Conservation (phyloP, 192 early-diverging fungal species). For the Coemansia sp. region DNA sequence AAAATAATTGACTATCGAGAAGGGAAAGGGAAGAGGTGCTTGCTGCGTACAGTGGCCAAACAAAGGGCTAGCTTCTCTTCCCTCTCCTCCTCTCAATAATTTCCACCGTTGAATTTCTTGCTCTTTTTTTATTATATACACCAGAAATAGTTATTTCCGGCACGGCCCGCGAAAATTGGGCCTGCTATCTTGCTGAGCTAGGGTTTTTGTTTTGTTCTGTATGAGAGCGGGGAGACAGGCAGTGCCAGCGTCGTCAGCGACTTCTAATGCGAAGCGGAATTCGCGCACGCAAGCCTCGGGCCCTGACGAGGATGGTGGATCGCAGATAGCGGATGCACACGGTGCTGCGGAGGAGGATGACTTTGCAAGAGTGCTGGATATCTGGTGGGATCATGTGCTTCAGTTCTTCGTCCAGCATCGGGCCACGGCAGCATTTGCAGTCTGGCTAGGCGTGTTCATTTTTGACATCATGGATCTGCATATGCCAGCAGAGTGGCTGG, state of each 20-base stretch:
- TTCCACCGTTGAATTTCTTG: not conserved
- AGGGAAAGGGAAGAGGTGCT: not conserved
- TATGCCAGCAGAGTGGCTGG: constrained; percentile 53
- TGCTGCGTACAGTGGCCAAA: not conserved
- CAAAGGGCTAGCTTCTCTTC: not conserved
- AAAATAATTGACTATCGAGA: not conserved
- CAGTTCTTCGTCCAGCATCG: constrained; percentile 43
- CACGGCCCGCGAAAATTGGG: not conserved
- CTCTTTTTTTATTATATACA: not conserved
- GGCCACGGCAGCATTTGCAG: constrained; percentile 32
- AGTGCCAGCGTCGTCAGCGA: constrained; percentile 5
- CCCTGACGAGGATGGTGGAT: not conserved
- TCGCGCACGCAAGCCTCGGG: not conserved
- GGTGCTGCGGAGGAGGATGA: constrained; percentile 16
- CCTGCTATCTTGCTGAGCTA: not conserved
- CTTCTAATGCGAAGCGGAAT: not conserved
- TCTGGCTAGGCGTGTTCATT: constrained; percentile 36
- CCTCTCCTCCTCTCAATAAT: not conserved
- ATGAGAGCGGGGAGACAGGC: constrained; percentile 40
- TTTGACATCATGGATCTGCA: constrained; percentile 39
- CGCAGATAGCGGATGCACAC: not conserved
- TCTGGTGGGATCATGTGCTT: constrained; percentile 36
- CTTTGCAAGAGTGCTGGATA: constrained; percentile 14
- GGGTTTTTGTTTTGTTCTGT: not conserved
- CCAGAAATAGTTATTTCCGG: not conserved